Base-by-base conservation (phyloP, 192 early-diverging fungal genomes). In the Jimgerdemannia lactiflua region DNA sequence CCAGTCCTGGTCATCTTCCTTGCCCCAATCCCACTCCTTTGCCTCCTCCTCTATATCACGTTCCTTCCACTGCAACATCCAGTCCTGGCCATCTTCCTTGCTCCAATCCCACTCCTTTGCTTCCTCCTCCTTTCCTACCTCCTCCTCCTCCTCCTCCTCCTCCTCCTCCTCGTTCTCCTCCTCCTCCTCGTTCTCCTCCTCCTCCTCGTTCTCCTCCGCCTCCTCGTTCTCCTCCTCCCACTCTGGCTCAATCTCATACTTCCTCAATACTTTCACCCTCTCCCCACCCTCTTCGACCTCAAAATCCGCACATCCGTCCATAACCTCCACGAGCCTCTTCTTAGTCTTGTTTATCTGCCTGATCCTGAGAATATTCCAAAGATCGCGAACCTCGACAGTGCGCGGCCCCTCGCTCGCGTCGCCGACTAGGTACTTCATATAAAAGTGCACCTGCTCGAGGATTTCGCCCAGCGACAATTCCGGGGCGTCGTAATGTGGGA, bases 261-360 rank as follows among this genome's bases (percentile, higher is more conserved):
- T 64, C 40, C 20, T n/a, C 11, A 83, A 77, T 68, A 75, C 74
- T 64, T 71, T 75, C 73, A 3, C 29, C 29, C 29, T 29, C 29
- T 29, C 29, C 29, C 29, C 29, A 29, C 29, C 29, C 29, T 29
- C 29, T 29, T 29, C 29, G 29, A 29, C 29, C 29, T 29, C 29
- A 1, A 29, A 29, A 29, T 29, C 29, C 29, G 29, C 29, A 29
- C 29, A 29, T 29, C 29, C 29, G 29, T 1, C 29, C 29, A 29
- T 29, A 29, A 29, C 29, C 29, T 29, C 29, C 29, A 29, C 74
- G 82, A 44, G 69, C 75, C 4, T 78, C 77, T 9, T 67, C 74
- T 54, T 77, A 75, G 2, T 84, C 73, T 82, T 82, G 71, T 88
- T 91, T 71, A 88, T 80, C 75, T 90, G 87, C 20, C 85, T 79